Evolutionary conservation across 495 filamentous ascomycete genomes (phyloP).

Genomic region (Penicillium antarcticum): DNA sequence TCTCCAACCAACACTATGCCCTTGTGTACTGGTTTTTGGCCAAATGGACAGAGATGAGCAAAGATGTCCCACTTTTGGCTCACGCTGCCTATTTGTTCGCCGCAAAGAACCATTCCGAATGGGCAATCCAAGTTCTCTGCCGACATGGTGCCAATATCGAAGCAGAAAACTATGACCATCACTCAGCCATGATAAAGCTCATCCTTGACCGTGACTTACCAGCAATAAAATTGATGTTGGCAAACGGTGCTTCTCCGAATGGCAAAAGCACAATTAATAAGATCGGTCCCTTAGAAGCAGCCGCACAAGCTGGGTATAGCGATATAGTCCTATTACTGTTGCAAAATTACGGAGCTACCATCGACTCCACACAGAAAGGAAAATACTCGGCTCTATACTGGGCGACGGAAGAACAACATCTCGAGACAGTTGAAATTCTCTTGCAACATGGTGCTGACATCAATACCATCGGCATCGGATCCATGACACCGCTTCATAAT

Average conservation of each 20-base stretch:
- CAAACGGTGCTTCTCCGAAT: not conserved
- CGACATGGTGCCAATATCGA: constrained; percentile 18
- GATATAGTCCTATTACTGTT: no score
- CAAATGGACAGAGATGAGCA: constrained; percentile 14
- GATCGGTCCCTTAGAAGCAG: no score
- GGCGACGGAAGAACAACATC: no score
- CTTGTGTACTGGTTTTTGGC: constrained; percentile 10
- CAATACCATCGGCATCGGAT: not conserved
- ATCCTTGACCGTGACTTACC: not conserved
- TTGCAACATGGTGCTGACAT: not conserved
- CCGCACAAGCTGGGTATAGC: no score
- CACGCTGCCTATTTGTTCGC: constrained; percentile 9
- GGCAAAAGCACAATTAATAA: no score
- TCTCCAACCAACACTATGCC: constrained; percentile 1
- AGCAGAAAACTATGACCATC: not conserved
- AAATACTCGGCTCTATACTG: no score
- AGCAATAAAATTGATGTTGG: constrained; percentile 6
- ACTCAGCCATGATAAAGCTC: constrained; percentile 13
- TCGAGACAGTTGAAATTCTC: not conserved
- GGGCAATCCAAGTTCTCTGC: constrained; percentile 11
- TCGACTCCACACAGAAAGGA: no score
- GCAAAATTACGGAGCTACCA: no score
- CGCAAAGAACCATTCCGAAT: constrained; percentile 5
- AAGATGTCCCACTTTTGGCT: not conserved
- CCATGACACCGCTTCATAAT: not conserved